These are phyloP conservation scores for Podaxis sp. DNA, from an alignment of 768 basidiomycete genomes.

Conservation along the genomic window DNA sequence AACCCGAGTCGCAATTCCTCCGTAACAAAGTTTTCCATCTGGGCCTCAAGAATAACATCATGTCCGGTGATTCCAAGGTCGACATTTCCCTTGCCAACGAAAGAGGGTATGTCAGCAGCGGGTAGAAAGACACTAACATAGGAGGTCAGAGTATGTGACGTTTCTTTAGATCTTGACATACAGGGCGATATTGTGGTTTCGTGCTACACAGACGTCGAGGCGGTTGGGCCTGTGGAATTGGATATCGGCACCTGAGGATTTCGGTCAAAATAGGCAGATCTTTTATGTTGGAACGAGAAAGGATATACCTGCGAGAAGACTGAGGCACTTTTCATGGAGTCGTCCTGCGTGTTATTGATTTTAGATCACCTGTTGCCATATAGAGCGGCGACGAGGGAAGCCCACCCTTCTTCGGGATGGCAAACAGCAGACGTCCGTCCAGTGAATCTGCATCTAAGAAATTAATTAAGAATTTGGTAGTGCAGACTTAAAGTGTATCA, in stretches of 20 bases:
- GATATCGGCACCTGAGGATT: slow-evolving; percentile 80
- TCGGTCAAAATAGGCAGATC: background rate
- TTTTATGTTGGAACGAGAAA: background rate
- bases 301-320: slow-evolving; percentile 73
- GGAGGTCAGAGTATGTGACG: background rate
- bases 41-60: slow-evolving; percentile 91
- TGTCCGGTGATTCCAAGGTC: slow-evolving; percentile 98
- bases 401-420: slow-evolving; percentile 95
- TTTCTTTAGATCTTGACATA: slow-evolving; percentile 33
- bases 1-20: slow-evolving; percentile 86
- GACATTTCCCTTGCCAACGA: slow-evolving; percentile 96
- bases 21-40: slow-evolving; percentile 75
- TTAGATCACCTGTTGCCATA: background rate
- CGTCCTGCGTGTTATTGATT: slow-evolving; percentile 50
- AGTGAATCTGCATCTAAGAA: slow-evolving; percentile 68
- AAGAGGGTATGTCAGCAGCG: slow-evolving; percentile 95
- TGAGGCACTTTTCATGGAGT: slow-evolving; percentile 86
- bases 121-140: slow-evolving; percentile 86
- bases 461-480: background rate
- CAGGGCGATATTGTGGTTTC: slow-evolving; percentile 94
- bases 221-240: slow-evolving; percentile 86
- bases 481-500: slow-evolving; percentile 4
- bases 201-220: slow-evolving; percentile 90
- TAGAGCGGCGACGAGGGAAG: slow-evolving; percentile 6
- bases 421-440: slow-evolving; percentile 85